Conservation (phyloP, 2,329 filamentous ascomycete species). For the Simplicillium sp. region DNA sequence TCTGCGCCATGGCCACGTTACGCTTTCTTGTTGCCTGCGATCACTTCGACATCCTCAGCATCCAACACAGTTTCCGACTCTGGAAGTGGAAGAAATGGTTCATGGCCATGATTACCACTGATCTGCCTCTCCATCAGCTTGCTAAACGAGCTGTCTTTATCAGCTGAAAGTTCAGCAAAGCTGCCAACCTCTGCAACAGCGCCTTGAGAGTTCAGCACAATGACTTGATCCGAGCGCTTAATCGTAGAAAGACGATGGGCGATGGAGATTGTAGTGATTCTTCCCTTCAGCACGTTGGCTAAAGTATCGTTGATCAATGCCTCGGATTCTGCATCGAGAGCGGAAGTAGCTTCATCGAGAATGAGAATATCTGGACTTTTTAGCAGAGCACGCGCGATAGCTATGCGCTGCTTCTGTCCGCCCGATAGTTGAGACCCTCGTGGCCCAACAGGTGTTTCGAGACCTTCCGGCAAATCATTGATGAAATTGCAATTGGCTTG, state of each 20-base stretch:
- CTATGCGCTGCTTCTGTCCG: slow-evolving; percentile 95
- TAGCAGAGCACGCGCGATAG: slow-evolving; percentile 86
- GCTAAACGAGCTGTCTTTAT: too few species aligned
- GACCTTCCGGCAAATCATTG: slow-evolving; percentile 87
- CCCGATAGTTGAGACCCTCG: slow-evolving; percentile 89
- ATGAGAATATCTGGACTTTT: slow-evolving; percentile 97
- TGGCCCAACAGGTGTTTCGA: slow-evolving; percentile 89
- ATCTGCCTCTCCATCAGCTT: too few species aligned
- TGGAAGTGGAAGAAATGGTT: too few species aligned
- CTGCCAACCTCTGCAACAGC: too few species aligned
- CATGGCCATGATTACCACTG: too few species aligned
- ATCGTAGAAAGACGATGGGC: slow-evolving; percentile 47
- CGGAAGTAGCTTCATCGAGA: slow-evolving; percentile 91
- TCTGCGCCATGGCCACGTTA: too few species aligned
- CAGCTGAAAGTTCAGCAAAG: too few species aligned
- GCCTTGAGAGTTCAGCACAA: too few species aligned
- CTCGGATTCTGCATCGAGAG: slow-evolving; percentile 91
- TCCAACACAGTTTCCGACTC: too few species aligned
- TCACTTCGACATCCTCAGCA: too few species aligned
- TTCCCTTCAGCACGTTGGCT: slow-evolving; percentile 67
- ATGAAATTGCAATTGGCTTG: slow-evolving; percentile 97
- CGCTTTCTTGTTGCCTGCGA: too few species aligned
- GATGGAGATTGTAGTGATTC: slow-evolving; percentile 95
- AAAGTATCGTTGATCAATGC: slow-evolving; percentile 92
- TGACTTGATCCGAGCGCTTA: too few species aligned